Evolutionary conservation across 2,329 filamentous ascomycete species (phyloP).

Genomic region (Parastagonospora avenae): DNA sequence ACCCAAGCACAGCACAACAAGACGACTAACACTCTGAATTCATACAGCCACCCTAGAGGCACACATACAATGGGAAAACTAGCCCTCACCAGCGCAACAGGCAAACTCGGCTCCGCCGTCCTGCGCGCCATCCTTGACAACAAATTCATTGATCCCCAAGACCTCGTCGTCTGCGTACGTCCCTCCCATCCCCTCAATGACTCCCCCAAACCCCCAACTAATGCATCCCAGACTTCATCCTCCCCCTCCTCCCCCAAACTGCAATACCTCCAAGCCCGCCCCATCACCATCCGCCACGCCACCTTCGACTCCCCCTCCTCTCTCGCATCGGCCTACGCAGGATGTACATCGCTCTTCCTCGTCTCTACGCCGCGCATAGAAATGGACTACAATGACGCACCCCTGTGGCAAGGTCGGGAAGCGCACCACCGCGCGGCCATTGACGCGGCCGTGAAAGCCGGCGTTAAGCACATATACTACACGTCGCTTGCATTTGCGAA

Average conservation of each 20-base stretch:
- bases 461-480: slow-evolving; percentile 55
- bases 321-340: slow-evolving; percentile 44
- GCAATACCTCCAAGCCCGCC: slow-evolving; percentile 32
- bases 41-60: too few relatives aligned
- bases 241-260: slow-evolving; percentile 26
- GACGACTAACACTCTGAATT: too few relatives aligned
- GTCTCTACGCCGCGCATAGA: slow-evolving; percentile 52
- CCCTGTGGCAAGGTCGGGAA: slow-evolving; percentile 50
- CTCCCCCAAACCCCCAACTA: background rate
- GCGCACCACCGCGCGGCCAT: slow-evolving; percentile 52
- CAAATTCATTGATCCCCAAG: slow-evolving; percentile 42
- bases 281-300: slow-evolving; percentile 44
- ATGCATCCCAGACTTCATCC: slow-evolving; percentile 24
- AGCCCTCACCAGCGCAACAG: slow-evolving; percentile 52
- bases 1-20: too few relatives aligned
- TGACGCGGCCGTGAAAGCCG: slow-evolving; percentile 48
- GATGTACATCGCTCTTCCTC: slow-evolving; percentile 51
- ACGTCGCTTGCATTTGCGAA: slow-evolving; percentile 51
- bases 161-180: slow-evolving; percentile 48
- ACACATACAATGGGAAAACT: slow-evolving; percentile 24
- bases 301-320: slow-evolving; percentile 47
- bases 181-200: background rate
- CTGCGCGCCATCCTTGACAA: slow-evolving; percentile 50
- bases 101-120: slow-evolving; percentile 53
- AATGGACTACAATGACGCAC: slow-evolving; percentile 52